Conservation (phyloP, 177 flowering plant genomes). For the Vitis hybrid region DNA sequence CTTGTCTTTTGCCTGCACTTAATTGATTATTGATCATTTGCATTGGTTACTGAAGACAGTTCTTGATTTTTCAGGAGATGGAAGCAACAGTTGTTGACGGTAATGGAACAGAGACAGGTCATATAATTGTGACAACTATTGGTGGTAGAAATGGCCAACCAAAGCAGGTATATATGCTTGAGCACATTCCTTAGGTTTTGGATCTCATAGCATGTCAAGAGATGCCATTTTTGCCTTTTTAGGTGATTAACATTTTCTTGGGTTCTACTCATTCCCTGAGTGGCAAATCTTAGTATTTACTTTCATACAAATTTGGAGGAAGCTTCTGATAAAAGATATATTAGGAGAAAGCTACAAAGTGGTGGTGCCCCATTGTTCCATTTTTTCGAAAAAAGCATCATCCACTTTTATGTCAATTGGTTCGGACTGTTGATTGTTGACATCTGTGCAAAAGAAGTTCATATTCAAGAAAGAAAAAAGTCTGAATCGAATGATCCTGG, state of each 20-base stretch:
- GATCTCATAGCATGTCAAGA: neutral
- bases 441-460: no score
- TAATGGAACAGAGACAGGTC: conserved; percentile 61
- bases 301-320: neutral
- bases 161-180: conserved; percentile 52
- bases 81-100: conserved; percentile 57
- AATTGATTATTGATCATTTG: neutral
- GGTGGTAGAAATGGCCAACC: conserved; percentile 74
- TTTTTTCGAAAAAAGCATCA: neutral
- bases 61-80: conserved; percentile 32
- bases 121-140: conserved; percentile 64
- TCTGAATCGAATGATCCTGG: neutral
- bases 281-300: neutral
- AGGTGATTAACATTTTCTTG: neutral
- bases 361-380: neutral
- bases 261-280: neutral
- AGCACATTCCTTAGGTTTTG: neutral
- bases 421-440: neutral
- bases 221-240: no score
- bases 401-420: neutral
- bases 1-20: neutral
- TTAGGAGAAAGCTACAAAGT: neutral
- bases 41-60: neutral
- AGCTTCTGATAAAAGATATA: no score
- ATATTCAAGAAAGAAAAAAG: neutral